These are phyloP conservation scores for Debaryomyces maramus DNA, from an alignment of 805 yeast genomes.

Conservation along the genomic window DNA sequence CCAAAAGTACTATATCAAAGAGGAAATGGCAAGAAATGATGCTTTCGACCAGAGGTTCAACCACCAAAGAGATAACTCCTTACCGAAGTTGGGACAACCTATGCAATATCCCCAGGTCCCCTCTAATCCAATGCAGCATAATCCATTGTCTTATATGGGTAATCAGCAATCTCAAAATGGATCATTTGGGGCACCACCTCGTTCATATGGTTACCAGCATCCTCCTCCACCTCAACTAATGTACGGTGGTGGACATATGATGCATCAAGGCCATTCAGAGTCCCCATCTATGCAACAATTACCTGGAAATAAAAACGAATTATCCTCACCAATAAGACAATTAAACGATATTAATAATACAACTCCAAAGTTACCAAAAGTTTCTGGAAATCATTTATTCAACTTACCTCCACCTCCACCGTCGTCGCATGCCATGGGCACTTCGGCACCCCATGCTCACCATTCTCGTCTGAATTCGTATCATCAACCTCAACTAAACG, in stretches of 20 bases:
- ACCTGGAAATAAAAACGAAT: constrained; percentile 40
- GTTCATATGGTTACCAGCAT: constrained; percentile 16
- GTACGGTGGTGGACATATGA: constrained; percentile 21
- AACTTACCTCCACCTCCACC: constrained; percentile 37
- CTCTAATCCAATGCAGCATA: constrained; percentile 19
- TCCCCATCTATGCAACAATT: constrained; percentile 12
- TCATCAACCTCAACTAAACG: constrained; percentile 13
- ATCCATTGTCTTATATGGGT: constrained; percentile 21
- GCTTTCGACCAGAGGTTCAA: constrained; percentile 18
- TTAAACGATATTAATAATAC: constrained; percentile 17
- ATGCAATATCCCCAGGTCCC: constrained; percentile 16
- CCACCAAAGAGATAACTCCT: constrained; percentile 17
- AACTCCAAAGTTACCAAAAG: constrained; percentile 36
- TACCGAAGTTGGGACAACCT: constrained; percentile 22
- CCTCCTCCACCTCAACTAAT: constrained; percentile 20
- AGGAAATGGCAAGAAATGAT: constrained; percentile 5
- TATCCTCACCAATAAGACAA: constrained; percentile 35
- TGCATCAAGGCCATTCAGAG: constrained; percentile 15
- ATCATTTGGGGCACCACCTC: constrained; percentile 10
- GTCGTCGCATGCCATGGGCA: constrained; percentile 11
- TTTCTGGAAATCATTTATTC: constrained; percentile 24
- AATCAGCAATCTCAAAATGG: constrained; percentile 13
- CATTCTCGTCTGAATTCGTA: constrained; percentile 34
- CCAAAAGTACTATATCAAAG: constrained; percentile 26
- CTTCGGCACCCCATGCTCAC: constrained; percentile 20